These are phyloP conservation scores for Helicocarpus griseus DNA, from an alignment of 2,329 filamentous ascomycete genomes.

Conservation along the genomic window DNA sequence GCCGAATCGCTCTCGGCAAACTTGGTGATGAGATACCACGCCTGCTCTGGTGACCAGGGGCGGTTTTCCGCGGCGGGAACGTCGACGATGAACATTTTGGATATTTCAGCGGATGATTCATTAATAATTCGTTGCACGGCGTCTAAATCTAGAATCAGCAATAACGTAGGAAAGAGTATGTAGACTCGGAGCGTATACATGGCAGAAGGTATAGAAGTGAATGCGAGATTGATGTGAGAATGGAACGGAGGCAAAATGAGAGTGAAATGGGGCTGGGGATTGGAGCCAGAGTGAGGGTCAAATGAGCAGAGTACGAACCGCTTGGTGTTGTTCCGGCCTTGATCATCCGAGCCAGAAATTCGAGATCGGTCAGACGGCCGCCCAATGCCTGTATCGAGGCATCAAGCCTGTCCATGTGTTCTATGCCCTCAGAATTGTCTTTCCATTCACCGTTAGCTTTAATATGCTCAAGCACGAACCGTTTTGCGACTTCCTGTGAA, in stretches of 20 bases:
- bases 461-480: conserved; percentile 78
- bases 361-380: conserved; percentile 87
- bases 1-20: conserved; percentile 54
- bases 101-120: conserved; percentile 77
- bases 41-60: conserved; percentile 75
- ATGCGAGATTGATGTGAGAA: too few species aligned
- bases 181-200: not conserved
- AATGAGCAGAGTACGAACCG: conserved; percentile 25
- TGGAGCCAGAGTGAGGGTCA: too few species aligned
- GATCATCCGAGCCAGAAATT: conserved; percentile 84
- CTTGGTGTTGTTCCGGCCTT: conserved; percentile 75
- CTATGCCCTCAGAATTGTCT: conserved; percentile 27
- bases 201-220: conserved; percentile 13
- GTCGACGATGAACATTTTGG: conserved; percentile 79
- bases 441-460: conserved; percentile 24
- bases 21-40: conserved; percentile 76
- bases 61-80: conserved; percentile 44
- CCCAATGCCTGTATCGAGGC: conserved; percentile 72
- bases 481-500: conserved; percentile 74
- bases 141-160: too few species aligned
- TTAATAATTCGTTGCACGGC: conserved; percentile 84
- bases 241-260: too few species aligned
- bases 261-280: too few species aligned
- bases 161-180: too few species aligned
- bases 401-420: conserved; percentile 63